Base-by-base conservation (phyloP, 108 stramenopile species). In the Cylindrotheca closterium region DNA sequence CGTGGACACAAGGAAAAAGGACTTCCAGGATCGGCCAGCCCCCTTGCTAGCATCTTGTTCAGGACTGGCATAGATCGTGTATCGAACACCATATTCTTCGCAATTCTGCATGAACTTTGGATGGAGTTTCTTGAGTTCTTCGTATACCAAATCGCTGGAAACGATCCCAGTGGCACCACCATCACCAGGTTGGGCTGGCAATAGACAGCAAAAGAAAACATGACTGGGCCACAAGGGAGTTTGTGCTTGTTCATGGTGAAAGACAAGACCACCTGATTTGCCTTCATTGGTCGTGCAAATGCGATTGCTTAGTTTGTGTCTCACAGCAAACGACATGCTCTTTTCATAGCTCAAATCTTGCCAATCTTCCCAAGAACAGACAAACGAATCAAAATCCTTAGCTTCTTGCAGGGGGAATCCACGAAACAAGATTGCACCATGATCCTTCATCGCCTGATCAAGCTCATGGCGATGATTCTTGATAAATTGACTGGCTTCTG, bases 161-260 rank as follows among this genome's bases (percentile, higher is more conserved):
- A 72, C 71, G 0, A 72, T 65, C 15, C 71, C 71, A 18, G 71
- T 72, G 2, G 46, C 63, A 17, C 71, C 71, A 30, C 61, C 61
- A 49, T 63, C 61, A 24, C 53, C 46, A 31, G 37, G 26, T 23
- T 31, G 26, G 0, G 71, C 71, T 0, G 71, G 71, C 7, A 72
- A 30, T n/a, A 51, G 29, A 49, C 70, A 71, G 31, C 71, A 72
- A 52, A 72, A 72, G 51, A 72, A 72, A 32, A 72, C 63, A 52
- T 72, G 50, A 30, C 63, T 65, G 48, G 71, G 71, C 71, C 71
- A 72, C n/a, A 64, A 47, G 1, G 71, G 71, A 8, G 71, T 72
- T 56, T 72, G 71, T 0, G 71, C 71, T 46, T 72, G 71, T 37
- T 72, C 71, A 47, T 72, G 71, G 51, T 72, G 71, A 59, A 72